Evolutionary conservation across 139 green algal species (phyloP).

Genomic region (Volvox reticuliferus): DNA sequence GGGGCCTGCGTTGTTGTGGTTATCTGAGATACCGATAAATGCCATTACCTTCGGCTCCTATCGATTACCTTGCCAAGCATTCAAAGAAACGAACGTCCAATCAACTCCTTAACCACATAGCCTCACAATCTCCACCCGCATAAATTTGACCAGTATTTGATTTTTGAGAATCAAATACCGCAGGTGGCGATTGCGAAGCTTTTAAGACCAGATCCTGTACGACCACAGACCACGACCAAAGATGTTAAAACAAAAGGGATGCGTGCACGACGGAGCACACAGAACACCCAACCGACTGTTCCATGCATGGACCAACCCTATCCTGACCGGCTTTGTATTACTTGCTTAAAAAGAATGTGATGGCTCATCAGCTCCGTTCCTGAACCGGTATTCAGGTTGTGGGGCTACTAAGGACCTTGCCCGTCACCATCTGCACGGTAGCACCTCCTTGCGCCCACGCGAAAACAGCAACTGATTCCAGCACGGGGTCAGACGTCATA

Average conservation of each 20-base stretch:
- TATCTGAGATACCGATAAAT: neutral
- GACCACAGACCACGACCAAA: no score
- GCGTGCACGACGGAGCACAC: no score
- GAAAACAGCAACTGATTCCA: neutral
- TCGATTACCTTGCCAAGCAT: no score
- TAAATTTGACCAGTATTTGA: no score
- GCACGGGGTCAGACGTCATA: neutral
- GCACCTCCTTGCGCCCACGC: neutral
- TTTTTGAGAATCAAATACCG: no score
- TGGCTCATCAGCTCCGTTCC: neutral
- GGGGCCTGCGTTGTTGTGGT: neutral
- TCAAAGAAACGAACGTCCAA: no score
- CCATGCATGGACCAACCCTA: neutral
- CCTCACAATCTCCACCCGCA: no score
- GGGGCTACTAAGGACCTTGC: neutral
- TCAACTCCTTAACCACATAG: no score
- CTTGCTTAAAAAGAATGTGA: neutral
- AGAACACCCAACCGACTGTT: neutral
- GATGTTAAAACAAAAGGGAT: no score
- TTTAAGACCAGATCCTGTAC: no score
- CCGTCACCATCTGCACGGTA: neutral
- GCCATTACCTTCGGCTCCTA: neutral
- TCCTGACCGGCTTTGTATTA: neutral
- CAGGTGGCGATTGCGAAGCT: no score
- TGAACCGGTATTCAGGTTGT: neutral